Base-by-base conservation (phyloP, 148 eudicot genomes). In the Fagopyrum tataricum region DNA sequence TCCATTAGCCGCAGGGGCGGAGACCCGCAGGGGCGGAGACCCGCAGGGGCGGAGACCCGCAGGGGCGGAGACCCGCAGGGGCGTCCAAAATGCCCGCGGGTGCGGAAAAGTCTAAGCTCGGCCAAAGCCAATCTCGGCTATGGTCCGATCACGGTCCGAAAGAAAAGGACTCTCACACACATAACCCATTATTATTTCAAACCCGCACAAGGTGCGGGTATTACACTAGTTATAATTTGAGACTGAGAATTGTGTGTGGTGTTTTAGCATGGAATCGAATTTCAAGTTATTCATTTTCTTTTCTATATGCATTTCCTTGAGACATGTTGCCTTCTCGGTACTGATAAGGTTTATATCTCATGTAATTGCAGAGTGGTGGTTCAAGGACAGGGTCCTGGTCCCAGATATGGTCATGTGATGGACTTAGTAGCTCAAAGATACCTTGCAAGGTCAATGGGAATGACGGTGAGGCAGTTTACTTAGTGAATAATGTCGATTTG, bases 381-480 rank as follows among this genome's bases (percentile, higher is more conserved):
- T 55, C 98, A 95, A 86, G 98, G 98, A 24, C 93, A 95, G 70
- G n/a, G 98, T 26, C 98, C 98, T 43, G 98, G 98, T 75, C 96
- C 98, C 55, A 97, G 98, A 75, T 95, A 95, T 79, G 98, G 98
- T 46, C 98, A 95, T 87, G 98, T 95, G 48, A 90, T 95, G 98
- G 98, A 97, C 78, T 84, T 95, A 79, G 98, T 95, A 26, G 98
- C 97, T 64, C 99, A 91, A 75, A 82, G 98, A 82, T 95, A 88
- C 77, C 99, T 95, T 75, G 92, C 59, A 83, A 85, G 37, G 89
- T 91, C 78, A 86, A 92, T 72, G 99, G 99, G 73, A 91, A 95
- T 78, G 97, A 95, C 70, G 99, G 99, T 95, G 76, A 90, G 96
- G 51, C 48, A 12, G 74, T 56, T 15, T 59, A 48, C 48, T n/a